A percentile compares a stretch with the other conserved stretches of the same genome.
phyloP scores from a whole-genome alignment of 106 monocot species.

The Dendrobium nobile region DNA sequence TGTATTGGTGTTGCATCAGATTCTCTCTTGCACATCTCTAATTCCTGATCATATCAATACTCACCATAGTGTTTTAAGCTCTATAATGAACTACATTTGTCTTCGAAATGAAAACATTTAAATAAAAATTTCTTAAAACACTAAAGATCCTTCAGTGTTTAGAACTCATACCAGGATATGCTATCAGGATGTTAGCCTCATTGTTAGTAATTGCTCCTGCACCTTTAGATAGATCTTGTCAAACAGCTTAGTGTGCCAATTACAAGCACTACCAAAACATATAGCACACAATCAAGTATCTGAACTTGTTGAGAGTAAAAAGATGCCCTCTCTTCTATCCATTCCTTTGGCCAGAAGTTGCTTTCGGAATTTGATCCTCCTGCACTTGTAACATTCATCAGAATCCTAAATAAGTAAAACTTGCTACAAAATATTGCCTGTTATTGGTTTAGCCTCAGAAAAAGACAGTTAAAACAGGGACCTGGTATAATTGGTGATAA shows the following conservation, averaged over 20 bases:
- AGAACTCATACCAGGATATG: background rate
- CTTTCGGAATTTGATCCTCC: constrained; percentile 35
- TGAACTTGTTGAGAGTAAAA: background rate
- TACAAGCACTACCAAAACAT: background rate
- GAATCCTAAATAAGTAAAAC: constrained; percentile 1
- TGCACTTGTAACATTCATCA: constrained; percentile 12
- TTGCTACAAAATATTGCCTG: background rate
- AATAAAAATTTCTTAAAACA: background rate
- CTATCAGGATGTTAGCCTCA: background rate
- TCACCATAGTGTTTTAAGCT: no score
- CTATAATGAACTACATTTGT: no score
- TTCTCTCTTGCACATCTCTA: no score
- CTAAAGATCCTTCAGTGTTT: background rate
- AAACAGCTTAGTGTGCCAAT: background rate
- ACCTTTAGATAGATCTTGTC: background rate
- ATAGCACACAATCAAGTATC: background rate
- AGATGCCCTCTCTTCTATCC: constrained; percentile 14
- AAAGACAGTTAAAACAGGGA: constrained; percentile 4
- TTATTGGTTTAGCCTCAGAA: background rate
- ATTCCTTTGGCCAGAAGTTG: constrained; percentile 22
- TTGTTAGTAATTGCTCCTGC: background rate
- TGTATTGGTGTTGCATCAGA: no score
- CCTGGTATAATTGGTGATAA: constrained; percentile 45
- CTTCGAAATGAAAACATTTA: background rate
- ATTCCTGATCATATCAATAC: no score